Evolutionary conservation across 2,329 filamentous ascomycete genomes (phyloP).

Genomic region (Colletotrichum neosansevieriae): DNA sequence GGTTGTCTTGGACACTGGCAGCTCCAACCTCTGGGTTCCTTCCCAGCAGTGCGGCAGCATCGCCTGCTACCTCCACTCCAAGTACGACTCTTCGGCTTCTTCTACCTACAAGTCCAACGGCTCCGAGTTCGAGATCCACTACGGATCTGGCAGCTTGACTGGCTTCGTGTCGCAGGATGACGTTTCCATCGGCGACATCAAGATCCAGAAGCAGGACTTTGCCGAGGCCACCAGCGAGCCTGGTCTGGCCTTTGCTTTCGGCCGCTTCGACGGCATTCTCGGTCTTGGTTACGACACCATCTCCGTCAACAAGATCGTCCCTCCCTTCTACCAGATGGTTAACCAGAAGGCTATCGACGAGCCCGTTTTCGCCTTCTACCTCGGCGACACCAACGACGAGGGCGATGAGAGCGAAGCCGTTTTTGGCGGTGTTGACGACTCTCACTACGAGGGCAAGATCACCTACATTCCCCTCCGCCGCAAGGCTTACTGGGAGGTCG

Average conservation of each 20-base stretch:
- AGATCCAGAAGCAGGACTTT: slow-evolving; percentile 90
- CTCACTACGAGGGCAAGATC: slow-evolving; percentile 86
- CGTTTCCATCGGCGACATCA: slow-evolving; percentile 88
- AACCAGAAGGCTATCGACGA: slow-evolving; percentile 91
- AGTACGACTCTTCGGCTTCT: slow-evolving; percentile 92
- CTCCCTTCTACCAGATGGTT: slow-evolving; percentile 96
- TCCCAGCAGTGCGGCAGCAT: slow-evolving; percentile 92
- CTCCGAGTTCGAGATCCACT: slow-evolving; percentile 89
- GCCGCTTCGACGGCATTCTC: slow-evolving; percentile 95
- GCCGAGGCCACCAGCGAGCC: slow-evolving; percentile 97
- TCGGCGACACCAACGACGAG: slow-evolving; percentile 77
- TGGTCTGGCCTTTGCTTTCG: slow-evolving; percentile 96
- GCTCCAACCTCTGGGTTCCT: slow-evolving; percentile 99
- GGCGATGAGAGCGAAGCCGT: slow-evolving; percentile 85
- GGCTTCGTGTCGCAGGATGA: slow-evolving; percentile 94
- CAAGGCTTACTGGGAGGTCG: slow-evolving; percentile 99
- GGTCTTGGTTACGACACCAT: slow-evolving; percentile 96
- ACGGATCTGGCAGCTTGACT: slow-evolving; percentile 93
- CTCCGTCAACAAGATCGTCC: slow-evolving; percentile 94
- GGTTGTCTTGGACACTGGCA: slow-evolving; percentile 97
- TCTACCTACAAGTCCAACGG: slow-evolving; percentile 96
- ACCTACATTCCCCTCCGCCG: slow-evolving; percentile 94
- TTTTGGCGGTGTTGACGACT: slow-evolving; percentile 89
- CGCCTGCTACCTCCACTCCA: slow-evolving; percentile 96
- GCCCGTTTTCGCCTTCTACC: slow-evolving; percentile 96